Percentiles rank a stretch among this genome's conserved stretches.
Evolutionary conservation across 2,329 filamentous ascomycete species (phyloP).

Genomic region (Aspergillus udagawae): DNA sequence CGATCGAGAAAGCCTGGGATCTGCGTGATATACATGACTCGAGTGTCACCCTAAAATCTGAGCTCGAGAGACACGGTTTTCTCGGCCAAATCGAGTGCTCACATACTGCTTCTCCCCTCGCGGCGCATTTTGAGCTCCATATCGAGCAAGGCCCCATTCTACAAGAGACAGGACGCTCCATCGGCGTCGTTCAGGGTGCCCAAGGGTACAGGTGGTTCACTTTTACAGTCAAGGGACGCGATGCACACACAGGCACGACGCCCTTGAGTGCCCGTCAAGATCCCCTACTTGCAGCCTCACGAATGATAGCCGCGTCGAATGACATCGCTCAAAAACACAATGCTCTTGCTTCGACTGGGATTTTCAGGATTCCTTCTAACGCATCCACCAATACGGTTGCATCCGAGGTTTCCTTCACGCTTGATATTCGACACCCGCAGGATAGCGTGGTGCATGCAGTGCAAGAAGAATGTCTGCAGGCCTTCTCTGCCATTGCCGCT

Average conservation of each 20-base stretch:
- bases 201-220: slow-evolving; percentile 69
- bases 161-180: slow-evolving; percentile 55
- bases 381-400: slow-evolving; percentile 67
- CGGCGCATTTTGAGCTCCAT: slow-evolving; percentile 74
- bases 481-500: slow-evolving; percentile 54
- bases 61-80: slow-evolving; percentile 65
- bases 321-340: slow-evolving; percentile 53
- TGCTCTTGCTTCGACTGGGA: slow-evolving; percentile 62
- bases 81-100: slow-evolving; percentile 55
- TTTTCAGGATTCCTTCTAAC: slow-evolving; percentile 55
- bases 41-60: slow-evolving; percentile 55
- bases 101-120: slow-evolving; percentile 57
- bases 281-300: slow-evolving; percentile 59
- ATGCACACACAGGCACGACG: slow-evolving; percentile 69
- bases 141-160: slow-evolving; percentile 76
- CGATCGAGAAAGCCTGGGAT: slow-evolving; percentile 56
- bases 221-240: slow-evolving; percentile 58
- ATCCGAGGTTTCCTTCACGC: slow-evolving; percentile 58
- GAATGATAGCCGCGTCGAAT: slow-evolving; percentile 62
- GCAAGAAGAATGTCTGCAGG: slow-evolving; percentile 49
- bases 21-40: slow-evolving; percentile 56
- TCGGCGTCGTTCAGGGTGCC: slow-evolving; percentile 64
- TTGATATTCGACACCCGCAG: slow-evolving; percentile 60
- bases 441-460: slow-evolving; percentile 54
- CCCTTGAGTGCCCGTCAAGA: slow-evolving; percentile 59